phyloP scores from a whole-genome alignment of 768 basidiomycete species.

The Kwoniella pini region DNA sequence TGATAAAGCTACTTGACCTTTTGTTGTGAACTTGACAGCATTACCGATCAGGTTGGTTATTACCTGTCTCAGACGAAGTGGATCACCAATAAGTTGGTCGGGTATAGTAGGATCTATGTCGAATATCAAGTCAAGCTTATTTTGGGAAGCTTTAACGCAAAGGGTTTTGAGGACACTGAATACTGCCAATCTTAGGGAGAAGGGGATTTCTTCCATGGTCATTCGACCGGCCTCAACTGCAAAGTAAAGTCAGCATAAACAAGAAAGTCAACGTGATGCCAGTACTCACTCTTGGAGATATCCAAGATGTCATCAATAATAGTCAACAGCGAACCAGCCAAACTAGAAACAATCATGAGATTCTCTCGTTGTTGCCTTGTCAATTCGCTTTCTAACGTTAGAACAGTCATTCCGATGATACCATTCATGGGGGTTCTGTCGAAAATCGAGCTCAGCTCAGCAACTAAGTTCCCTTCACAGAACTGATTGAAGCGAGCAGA shows the following conservation, averaged over 20 bases:
- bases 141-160: conserved; percentile 95
- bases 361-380: conserved; percentile 94
- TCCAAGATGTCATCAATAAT: conserved; percentile 99
- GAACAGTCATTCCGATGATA: conserved; percentile 99
- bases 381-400: conserved; percentile 93
- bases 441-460: background rate
- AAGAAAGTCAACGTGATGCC: background rate
- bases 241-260: conserved; percentile 22
- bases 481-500: background rate
- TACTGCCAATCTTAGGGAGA: conserved; percentile 93
- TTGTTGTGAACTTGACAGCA: conserved; percentile 95
- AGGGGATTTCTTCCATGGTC: conserved; percentile 99
- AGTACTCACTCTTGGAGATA: conserved; percentile 90
- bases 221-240: conserved; percentile 97
- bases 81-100: conserved; percentile 95
- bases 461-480: background rate
- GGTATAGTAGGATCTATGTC: conserved; percentile 94
- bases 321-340: conserved; percentile 86
- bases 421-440: conserved; percentile 97
- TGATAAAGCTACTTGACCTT: conserved; percentile 88
- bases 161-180: conserved; percentile 98
- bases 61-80: conserved; percentile 80
- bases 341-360: conserved; percentile 87
- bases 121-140: conserved; percentile 92
- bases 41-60: conserved; percentile 60